These are phyloP conservation scores for Eudorina sp. DNA, from an alignment of 139 green algal genomes.

Conservation along the genomic window DNA sequence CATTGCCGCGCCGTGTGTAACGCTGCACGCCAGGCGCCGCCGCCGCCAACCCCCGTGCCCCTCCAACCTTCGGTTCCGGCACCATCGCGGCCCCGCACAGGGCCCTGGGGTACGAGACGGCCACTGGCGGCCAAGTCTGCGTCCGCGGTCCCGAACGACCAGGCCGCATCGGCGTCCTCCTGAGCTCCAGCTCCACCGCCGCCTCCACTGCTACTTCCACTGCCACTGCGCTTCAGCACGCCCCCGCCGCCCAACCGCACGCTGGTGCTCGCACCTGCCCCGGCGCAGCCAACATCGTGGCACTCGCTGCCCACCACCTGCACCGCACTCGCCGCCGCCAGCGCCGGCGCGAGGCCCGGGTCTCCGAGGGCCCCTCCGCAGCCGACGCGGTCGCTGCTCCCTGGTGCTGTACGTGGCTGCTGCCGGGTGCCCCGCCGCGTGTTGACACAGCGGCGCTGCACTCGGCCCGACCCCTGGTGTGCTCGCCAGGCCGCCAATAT, in stretches of 20 bases:
- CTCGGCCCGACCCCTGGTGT: background rate
- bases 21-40: no score
- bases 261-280: background rate
- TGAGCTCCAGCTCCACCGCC: background rate
- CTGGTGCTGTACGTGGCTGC: no score
- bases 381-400: background rate
- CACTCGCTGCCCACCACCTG: background rate
- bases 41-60: no score
- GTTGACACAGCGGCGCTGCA: no score
- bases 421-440: no score
- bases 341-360: no score
- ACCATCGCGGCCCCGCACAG: no score
- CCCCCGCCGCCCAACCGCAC: background rate
- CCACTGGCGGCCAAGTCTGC: background rate
- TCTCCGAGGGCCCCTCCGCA: background rate
- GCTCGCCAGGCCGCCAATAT: background rate
- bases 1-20: background rate
- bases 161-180: background rate
- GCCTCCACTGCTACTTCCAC: background rate
- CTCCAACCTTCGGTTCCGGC: no score
- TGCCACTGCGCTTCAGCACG: conserved; percentile 9
- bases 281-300: background rate
- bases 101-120: no score
- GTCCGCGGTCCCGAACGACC: background rate
- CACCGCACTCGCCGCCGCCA: background rate